A percentile compares a stretch with the other conserved stretches of the same genome.
Evolutionary conservation across 495 filamentous ascomycete genomes (phyloP).

Genomic region (Penicillium silybi): DNA sequence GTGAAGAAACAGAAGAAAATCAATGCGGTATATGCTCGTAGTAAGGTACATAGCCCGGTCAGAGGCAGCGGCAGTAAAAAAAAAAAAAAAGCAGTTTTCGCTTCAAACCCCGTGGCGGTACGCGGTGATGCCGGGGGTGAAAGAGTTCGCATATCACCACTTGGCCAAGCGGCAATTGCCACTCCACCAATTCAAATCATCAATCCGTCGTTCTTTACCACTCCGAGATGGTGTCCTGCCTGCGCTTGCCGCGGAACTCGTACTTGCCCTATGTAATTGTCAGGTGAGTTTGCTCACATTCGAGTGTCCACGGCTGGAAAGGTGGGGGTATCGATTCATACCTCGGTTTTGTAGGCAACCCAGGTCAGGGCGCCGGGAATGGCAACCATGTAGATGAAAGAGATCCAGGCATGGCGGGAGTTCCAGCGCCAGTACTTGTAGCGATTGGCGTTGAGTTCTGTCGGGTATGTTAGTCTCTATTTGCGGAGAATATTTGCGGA

Average conservation of each 20-base stretch:
- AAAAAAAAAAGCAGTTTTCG: constrained; percentile 12
- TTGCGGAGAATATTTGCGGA: neutral
- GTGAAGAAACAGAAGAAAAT: constrained; percentile 18
- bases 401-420: constrained; percentile 70
- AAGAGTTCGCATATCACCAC: neutral
- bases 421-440: constrained; percentile 97
- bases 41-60: constrained; percentile 33
- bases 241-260: constrained; percentile 80
- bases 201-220: constrained; percentile 43
- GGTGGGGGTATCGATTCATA: constrained; percentile 43
- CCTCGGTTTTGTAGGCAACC: constrained; percentile 73
- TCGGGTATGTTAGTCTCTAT: constrained; percentile 19
- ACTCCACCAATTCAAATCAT: constrained; percentile 1
- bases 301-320: neutral
- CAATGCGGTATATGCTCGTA: constrained; percentile 40
- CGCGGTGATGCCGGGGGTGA: neutral
- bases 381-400: constrained; percentile 65
- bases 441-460: constrained; percentile 81
- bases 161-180: neutral
- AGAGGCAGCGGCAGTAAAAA: constrained; percentile 11
- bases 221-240: constrained; percentile 74
- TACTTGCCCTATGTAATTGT: constrained; percentile 67
- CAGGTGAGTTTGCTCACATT: constrained; percentile 6
- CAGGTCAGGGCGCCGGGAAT: constrained; percentile 67
- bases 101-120: neutral